Evolutionary conservation across 306 rosid genomes (phyloP).

Genomic region (cucumber (Cucumis sativus)): Cucumber_9930_V3 NC_026657.2:1547001-1547500

Average conservation of each 20-base stretch:
- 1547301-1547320: neutral
- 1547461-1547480: neutral
- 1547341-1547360: neutral
- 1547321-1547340: neutral
- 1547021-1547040: too few species aligned
- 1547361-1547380: constrained; percentile 5
- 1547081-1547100: neutral
- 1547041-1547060: too few species aligned
- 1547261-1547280: neutral
- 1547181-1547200: neutral
- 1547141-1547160: neutral
- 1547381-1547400: neutral
- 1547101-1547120: neutral
- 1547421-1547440: constrained; percentile 1
- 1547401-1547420: neutral
- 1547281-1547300: constrained; percentile 6
- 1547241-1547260: neutral
- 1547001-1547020: too few species aligned
- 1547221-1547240: neutral
- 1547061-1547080: neutral
- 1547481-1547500: too few species aligned
- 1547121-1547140: neutral
- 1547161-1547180: constrained; percentile 1
- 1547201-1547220: neutral
- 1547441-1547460: neutral